Evolutionary conservation across 495 filamentous ascomycete species (phyloP).

Genomic region (Tuber microsphaerosporum): DNA sequence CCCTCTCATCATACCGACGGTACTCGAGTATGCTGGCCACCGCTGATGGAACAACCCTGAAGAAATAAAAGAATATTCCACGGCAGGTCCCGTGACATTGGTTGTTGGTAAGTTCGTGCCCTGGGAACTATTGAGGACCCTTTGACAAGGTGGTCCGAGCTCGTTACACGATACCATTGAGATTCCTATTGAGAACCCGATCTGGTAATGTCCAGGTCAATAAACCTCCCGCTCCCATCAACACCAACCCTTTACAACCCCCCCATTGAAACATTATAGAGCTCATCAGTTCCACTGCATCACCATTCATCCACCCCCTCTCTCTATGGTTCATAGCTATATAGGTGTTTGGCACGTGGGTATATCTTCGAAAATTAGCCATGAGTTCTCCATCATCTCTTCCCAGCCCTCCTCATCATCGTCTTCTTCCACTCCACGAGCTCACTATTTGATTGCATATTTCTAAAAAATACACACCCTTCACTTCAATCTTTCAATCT

Average conservation of each 20-base stretch:
- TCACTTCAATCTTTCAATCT: not conserved
- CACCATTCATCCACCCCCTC: not conserved
- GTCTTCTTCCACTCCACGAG: not conserved
- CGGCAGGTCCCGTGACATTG: not conserved
- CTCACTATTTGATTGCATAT: not conserved
- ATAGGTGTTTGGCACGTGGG: slow-evolving; percentile 5
- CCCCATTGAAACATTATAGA: not conserved
- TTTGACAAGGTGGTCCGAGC: not conserved
- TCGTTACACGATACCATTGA: not conserved
- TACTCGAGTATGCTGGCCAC: not conserved
- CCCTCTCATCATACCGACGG: not conserved
- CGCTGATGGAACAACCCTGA: not conserved
- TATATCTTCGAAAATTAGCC: slow-evolving; percentile 7
- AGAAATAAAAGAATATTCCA: not conserved
- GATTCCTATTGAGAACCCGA: slow-evolving; percentile 30
- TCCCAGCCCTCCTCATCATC: not conserved
- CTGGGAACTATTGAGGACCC: not conserved
- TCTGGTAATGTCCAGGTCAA: slow-evolving; percentile 12
- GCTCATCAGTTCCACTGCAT: not conserved
- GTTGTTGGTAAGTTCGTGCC: not conserved
- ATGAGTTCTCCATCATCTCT: not conserved
- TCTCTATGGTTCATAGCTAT: not conserved
- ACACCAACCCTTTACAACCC: not conserved
- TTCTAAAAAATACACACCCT: not conserved
- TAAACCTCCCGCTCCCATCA: not conserved